Evolutionary conservation across 2,329 filamentous ascomycete species (phyloP), one percentile per base, ranked within the genome.

Genomic region (Fusarium graminum): DNA sequence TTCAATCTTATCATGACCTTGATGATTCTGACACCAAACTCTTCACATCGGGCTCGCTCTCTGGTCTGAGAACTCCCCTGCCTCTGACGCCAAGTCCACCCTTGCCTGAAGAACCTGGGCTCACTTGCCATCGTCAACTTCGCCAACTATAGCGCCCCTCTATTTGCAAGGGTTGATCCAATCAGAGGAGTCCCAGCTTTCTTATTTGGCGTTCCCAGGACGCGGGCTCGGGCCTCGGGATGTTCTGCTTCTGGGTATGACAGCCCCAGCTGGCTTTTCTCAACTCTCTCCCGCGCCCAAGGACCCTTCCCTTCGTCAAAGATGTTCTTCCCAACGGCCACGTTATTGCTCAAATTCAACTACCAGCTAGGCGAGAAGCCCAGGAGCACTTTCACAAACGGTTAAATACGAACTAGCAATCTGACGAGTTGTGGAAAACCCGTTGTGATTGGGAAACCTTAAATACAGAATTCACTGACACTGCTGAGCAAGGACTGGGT

Each of bases 171-270:
- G 25, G 47, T 8, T 16, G 7, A 16, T 32, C 74, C 73, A 76
- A 75, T 75, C 66, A 74, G 4, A 46, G 25, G 29, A 44, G 72
- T 75, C 73, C 71, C 74, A 65, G 68, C 60, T 61, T 61, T 59
- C 46, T 66, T 68, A 49, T 41, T 65, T 72, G 67, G 69, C 63
- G 65, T 72, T 68, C 69, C 74, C 69, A 72, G 65, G 55, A 73
- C 72, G 57, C 59, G 64, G 74, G 65, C 67, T 74, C 72, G 73
- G 73, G 71, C 71, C 69, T 72, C 69, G 68, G 71, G 66, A 73
- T 73, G 71, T 73, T 65, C 71, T 73, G 71, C 71, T 72, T 73
- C 67, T 69, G 60, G 57, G 44, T 65, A 60, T 60, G 55, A 68
- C 69, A 58, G 44, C 59, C 66, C 63, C 69, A 60, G 57, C 65